Percentiles rank a stretch among this genome's conserved stretches.
phyloP scores from a whole-genome alignment of 2,329 filamentous ascomycete genomes.

The Leptographium galeiforme region DNA sequence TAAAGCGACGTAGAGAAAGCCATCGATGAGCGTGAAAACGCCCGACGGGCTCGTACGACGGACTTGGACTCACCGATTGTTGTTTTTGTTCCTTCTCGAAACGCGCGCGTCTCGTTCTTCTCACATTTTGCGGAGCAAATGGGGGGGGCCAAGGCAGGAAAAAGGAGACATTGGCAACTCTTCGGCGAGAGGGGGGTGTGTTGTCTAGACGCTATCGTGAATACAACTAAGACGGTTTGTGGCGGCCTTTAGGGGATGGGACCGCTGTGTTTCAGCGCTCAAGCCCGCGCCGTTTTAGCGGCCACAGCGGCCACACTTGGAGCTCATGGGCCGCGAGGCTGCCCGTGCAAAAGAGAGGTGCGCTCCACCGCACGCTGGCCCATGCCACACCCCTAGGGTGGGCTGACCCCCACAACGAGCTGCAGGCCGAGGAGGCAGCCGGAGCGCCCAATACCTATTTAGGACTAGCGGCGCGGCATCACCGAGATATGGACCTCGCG shows the following conservation, averaged over 20 bases:
- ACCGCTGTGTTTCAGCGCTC: neutral
- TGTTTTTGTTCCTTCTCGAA: too few species aligned
- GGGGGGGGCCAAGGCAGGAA: neutral
- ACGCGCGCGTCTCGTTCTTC: too few species aligned
- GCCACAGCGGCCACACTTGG: neutral
- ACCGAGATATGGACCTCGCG: neutral
- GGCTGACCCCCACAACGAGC: neutral
- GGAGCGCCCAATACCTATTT: neutral
- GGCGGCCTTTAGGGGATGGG: neutral
- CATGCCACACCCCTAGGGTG: neutral
- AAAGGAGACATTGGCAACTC: constrained; percentile 3
- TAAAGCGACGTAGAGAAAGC: too few species aligned
- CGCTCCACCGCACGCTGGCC: neutral
- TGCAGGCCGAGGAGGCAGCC: neutral
- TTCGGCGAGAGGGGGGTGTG: constrained; percentile 10
- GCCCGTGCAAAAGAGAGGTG: neutral
- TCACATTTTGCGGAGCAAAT: too few species aligned
- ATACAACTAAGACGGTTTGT: neutral
- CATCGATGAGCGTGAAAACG: too few species aligned
- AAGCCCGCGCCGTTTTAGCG: neutral
- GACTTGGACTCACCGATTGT: too few species aligned
- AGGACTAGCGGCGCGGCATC: constrained; percentile 2
- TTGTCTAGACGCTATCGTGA: neutral
- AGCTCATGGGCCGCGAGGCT: neutral
- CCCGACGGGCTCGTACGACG: too few species aligned